Base-by-base conservation (phyloP, 1,139 yeast genomes). In the Geotrichum carabidarum region DNA sequence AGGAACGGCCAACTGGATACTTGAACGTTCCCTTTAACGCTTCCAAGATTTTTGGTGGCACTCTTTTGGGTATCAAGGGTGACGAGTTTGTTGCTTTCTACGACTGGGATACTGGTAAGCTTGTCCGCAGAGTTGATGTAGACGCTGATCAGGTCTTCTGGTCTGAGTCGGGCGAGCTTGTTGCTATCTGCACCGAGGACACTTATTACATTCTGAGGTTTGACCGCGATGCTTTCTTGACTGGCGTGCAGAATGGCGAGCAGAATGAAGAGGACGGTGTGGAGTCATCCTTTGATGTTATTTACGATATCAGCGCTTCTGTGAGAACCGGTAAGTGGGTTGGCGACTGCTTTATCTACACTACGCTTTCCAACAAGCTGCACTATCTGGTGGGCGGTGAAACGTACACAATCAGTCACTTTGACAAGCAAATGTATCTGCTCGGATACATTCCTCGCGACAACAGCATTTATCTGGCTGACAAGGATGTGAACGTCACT, bases 311-410 rank as follows among this genome's bases (percentile, higher is more conserved):
- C 59, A 81, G 83, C 55, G 99, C 93, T 68, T 74, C 84, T 34
- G 82, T 93, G 43, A 81, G 87, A 59, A 85, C 95, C 18, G 97
- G 97, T 65, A 84, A 84, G 69, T 93, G 97, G 87, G 89, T 91
- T 65, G 99, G 99, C 62, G 98, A 93, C 74, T 97, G 94, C 44
- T 91, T 91, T 69, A 82, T 93, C 55, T 93, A 86, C 75, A 89
- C 98, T 14, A 84, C 95, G 1, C 65, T 84, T 22, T 81, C 95
- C 37, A 89, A 90, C 72, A 82, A 98, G 70, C 79, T 94, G 67
- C 93, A 91, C 73, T 94, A 93, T 71, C 81, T 89, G 60, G 98
- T 93, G 60, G 99, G 99, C 64, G 95, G 95, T 47, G 90, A 90
- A 67, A 84, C 86, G 17, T 88, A 89, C 70, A 93, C 90, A 67